Conservation (phyloP, 2,329 filamentous ascomycete species). For the Fonsecaea erecta region DNA sequence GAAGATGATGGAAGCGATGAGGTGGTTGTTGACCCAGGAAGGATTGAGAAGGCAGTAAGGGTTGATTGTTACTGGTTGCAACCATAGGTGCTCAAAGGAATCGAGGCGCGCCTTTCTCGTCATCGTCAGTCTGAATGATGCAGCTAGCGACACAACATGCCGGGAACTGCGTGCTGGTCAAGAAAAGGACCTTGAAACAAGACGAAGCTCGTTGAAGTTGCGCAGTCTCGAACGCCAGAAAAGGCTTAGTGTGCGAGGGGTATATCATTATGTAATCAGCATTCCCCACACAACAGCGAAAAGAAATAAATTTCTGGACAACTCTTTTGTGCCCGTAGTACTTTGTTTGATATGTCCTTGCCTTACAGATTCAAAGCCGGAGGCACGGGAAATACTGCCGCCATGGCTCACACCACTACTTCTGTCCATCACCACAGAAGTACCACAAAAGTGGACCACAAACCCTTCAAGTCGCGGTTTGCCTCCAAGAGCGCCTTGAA, state of each 20-base stretch:
- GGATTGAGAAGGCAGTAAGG: neutral
- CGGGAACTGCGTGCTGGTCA: neutral
- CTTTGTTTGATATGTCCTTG: constrained; percentile 54
- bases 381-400: constrained; percentile 61
- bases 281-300: constrained; percentile 2
- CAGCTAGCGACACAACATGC: neutral
- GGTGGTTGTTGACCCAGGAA: constrained; percentile 5
- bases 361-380: constrained; percentile 89
- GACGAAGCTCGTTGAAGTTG: neutral
- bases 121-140: no score
- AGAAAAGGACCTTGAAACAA: neutral
- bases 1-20: constrained; percentile 17
- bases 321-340: neutral
- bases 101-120: no score
- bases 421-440: constrained; percentile 82
- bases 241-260: neutral
- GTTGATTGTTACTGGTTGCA: neutral
- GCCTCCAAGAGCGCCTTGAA: constrained; percentile 85
- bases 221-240: neutral
- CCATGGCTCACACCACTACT: constrained; percentile 72
- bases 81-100: no score
- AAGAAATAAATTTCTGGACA: constrained; percentile 5
- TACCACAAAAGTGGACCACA: constrained; percentile 86
- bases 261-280: neutral
- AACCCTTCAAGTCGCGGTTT: constrained; percentile 90